These are phyloP conservation scores for Protea cynaroides DNA, from an alignment of 164 flowering plant species.

Conservation along the genomic window DNA sequence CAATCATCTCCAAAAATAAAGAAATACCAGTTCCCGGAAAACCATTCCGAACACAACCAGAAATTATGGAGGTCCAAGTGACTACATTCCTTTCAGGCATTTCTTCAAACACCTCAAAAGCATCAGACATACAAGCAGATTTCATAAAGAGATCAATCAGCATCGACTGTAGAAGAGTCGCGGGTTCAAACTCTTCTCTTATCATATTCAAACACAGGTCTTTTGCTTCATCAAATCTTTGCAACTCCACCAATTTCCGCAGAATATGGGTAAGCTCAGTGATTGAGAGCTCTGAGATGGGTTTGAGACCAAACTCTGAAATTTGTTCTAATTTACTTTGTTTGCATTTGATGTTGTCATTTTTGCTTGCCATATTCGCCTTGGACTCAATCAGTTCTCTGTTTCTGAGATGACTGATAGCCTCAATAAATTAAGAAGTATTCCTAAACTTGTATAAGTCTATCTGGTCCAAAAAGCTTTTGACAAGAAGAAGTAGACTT, in stretches of 20 bases:
- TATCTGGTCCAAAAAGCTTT: too few relatives aligned
- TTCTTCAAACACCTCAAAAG: constrained; percentile 13
- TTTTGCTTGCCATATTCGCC: too few relatives aligned
- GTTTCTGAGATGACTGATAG: too few relatives aligned
- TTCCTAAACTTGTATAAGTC: too few relatives aligned
- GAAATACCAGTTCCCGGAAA: constrained; percentile 1
- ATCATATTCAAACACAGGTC: constrained; percentile 8
- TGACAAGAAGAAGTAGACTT: too few relatives aligned
- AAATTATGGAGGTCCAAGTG: constrained; percentile 18
- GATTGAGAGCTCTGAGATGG: too few relatives aligned
- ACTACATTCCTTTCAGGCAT: constrained; percentile 17
- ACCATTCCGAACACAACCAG: constrained; percentile 9
- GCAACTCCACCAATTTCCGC: not conserved
- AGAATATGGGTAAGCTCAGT: too few relatives aligned
- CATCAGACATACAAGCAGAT: constrained; percentile 7
- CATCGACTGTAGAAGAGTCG: constrained; percentile 6
- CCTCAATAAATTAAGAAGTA: too few relatives aligned
- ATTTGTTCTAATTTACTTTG: too few relatives aligned
- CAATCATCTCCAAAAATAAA: constrained; percentile 13
- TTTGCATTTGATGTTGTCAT: too few relatives aligned
- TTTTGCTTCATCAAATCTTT: constrained; percentile 4
- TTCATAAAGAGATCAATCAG: constrained; percentile 10
- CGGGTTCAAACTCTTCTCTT: constrained; percentile 9
- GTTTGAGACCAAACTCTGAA: too few relatives aligned
- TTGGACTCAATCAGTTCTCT: too few relatives aligned